phyloP scores from a whole-genome alignment of 371 early-diverging fungal genomes.

The Encephalitozoon hellem region DNA sequence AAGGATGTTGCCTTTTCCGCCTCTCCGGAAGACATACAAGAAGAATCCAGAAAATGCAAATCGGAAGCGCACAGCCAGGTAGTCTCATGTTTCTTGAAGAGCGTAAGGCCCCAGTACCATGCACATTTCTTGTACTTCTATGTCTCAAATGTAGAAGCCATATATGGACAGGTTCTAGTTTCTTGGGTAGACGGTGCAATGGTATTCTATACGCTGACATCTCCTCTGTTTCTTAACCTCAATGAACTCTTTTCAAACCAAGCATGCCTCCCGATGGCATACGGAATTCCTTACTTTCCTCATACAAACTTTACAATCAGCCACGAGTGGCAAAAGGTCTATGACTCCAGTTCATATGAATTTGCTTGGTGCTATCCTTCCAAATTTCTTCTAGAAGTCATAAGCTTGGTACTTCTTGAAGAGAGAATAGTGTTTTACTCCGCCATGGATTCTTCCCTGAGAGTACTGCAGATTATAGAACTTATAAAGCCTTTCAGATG shows the following conservation, averaged over 20 bases:
- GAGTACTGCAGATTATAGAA: background rate
- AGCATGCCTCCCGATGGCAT: background rate
- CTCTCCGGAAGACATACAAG: background rate
- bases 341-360: background rate
- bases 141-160: background rate
- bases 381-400: background rate
- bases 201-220: background rate
- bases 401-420: background rate
- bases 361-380: background rate
- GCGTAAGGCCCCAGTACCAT: background rate
- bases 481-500: slow-evolving; percentile 14
- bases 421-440: slow-evolving; percentile 12
- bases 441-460: background rate
- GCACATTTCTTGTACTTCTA: background rate
- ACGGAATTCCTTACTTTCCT: background rate
- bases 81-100: background rate
- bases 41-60: background rate
- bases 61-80: background rate
- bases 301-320: background rate
- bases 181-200: background rate
- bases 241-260: background rate
- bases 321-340: background rate
- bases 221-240: background rate
- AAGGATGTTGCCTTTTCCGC: background rate
- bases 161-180: background rate